Conservation (phyloP, 495 filamentous ascomycete species). For the Penicillium bialowiezense region DNA sequence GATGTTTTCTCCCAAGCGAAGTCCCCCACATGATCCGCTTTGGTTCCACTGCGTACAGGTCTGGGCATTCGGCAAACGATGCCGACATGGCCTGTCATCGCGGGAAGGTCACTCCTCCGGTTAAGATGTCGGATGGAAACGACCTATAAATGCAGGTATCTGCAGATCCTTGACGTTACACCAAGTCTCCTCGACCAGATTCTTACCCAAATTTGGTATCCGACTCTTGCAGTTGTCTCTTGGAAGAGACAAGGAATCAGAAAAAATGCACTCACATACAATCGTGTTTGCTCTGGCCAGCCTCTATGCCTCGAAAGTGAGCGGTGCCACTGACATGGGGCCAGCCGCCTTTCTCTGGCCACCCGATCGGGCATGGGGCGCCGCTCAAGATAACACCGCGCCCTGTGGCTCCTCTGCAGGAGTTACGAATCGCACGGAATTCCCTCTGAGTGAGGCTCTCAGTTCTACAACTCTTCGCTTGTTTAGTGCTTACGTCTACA, state of each 20-base stretch:
- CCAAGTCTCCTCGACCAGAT: too few relatives aligned
- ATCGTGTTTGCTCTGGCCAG: slow-evolving; percentile 12
- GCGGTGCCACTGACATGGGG: slow-evolving; percentile 38
- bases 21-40: not conserved
- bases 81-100: not conserved
- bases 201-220: too few relatives aligned
- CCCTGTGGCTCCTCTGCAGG: slow-evolving; percentile 45
- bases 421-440: slow-evolving; percentile 39
- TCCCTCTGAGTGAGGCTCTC: slow-evolving; percentile 36
- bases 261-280: slow-evolving; percentile 3
- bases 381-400: slow-evolving; percentile 40
- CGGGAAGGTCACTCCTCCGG: not conserved
- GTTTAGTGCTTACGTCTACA: slow-evolving; percentile 2
- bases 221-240: too few relatives aligned
- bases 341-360: slow-evolving; percentile 55
- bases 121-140: not conserved
- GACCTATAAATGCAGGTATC: not conserved
- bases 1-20: not conserved
- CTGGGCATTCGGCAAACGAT: not conserved
- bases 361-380: slow-evolving; percentile 43
- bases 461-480: not conserved
- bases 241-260: too few relatives aligned
- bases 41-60: not conserved
- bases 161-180: not conserved
- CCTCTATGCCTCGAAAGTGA: not conserved